Conservation (phyloP, 495 filamentous ascomycete genomes). For the Penicillium roqueforti region DNA sequence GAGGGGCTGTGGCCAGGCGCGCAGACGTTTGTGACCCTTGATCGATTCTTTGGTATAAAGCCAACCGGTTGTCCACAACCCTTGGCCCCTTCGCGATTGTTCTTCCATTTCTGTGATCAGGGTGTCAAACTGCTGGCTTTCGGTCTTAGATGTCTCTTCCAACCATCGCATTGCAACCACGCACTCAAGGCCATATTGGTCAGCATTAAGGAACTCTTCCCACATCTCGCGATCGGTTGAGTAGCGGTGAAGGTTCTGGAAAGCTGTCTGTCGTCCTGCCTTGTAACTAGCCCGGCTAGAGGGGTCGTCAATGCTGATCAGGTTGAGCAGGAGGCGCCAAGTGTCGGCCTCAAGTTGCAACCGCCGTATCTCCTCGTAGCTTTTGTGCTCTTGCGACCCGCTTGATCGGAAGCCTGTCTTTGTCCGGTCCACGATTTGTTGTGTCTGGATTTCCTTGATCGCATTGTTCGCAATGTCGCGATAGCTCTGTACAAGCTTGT, state of each 20-base stretch:
- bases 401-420: constrained; percentile 30
- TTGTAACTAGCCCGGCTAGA: constrained; percentile 29
- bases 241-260: constrained; percentile 51
- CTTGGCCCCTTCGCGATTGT: constrained; percentile 58
- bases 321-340: constrained; percentile 75
- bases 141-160: constrained; percentile 61
- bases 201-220: constrained; percentile 60
- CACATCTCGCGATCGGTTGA: constrained; percentile 59
- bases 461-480: constrained; percentile 38
- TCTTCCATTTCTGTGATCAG: constrained; percentile 65
- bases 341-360: constrained; percentile 76
- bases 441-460: constrained; percentile 37
- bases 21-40: constrained; percentile 80
- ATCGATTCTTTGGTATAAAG: constrained; percentile 84
- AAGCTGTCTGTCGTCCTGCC: constrained; percentile 37
- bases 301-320: constrained; percentile 52
- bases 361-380: constrained; percentile 56
- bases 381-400: constrained; percentile 27
- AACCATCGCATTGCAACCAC: constrained; percentile 79
- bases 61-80: constrained; percentile 79
- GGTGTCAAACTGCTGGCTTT: constrained; percentile 64
- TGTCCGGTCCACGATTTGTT: constrained; percentile 35
- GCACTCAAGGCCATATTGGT: constrained; percentile 68
- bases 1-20: constrained; percentile 58
- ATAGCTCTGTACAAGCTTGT: constrained; percentile 43